Evolutionary conservation across 192 early-diverging fungal genomes (phyloP).

Genomic region (Coemansia sp.): DNA sequence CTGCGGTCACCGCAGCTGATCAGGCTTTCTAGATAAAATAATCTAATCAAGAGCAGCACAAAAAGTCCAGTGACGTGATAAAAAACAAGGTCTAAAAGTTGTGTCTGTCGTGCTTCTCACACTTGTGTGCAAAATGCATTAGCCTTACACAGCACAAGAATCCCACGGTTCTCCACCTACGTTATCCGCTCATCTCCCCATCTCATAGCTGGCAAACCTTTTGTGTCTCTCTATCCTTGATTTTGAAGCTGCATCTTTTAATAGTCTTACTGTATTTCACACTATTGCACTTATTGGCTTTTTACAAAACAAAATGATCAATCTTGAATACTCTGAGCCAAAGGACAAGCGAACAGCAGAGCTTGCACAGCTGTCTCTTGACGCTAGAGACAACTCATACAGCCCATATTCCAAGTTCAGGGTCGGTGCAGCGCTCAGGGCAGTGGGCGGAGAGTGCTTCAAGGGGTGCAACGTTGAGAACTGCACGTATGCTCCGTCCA

Average conservation of each 20-base stretch:
- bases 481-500: conserved; percentile 80
- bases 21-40: not conserved
- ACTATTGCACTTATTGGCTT: not conserved
- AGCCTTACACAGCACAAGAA: too few species aligned
- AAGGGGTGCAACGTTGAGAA: conserved; percentile 90
- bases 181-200: too few species aligned
- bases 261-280: too few species aligned
- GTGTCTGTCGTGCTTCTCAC: too few species aligned
- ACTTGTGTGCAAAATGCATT: too few species aligned
- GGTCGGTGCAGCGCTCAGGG: conserved; percentile 82
- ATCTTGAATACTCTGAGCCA: conserved; percentile 28
- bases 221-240: not conserved
- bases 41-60: not conserved
- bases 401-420: conserved; percentile 91
- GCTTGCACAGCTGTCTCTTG: conserved; percentile 26
- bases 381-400: conserved; percentile 75
- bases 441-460: conserved; percentile 63
- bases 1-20: conserved; percentile 21
- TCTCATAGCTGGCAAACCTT: too few species aligned
- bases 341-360: conserved; percentile 19
- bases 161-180: too few species aligned
- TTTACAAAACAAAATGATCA: conserved; percentile 7
- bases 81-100: not conserved
- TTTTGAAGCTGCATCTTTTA: not conserved
- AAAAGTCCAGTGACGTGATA: not conserved